A percentile compares a stretch with the other conserved stretches of the same genome.
Evolutionary conservation across 306 rosid species (phyloP).

Genomic region (Oxytropis ochrocephala): DNA sequence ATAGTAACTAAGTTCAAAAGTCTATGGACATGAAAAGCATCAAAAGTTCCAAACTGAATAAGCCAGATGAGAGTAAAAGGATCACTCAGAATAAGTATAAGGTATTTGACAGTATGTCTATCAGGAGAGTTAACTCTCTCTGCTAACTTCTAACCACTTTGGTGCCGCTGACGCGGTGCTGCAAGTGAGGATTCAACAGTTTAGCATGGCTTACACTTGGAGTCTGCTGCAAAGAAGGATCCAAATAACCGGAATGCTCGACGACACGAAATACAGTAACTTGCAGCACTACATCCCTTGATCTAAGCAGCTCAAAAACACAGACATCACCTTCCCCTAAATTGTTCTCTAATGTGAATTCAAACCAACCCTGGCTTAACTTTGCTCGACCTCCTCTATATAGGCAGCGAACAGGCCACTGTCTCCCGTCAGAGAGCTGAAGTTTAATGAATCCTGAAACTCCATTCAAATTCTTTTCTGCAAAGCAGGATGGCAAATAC

Average conservation of each 20-base stretch:
- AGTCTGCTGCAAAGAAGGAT: slow-evolving; percentile 31
- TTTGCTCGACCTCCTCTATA: slow-evolving; percentile 88
- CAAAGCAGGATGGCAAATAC: slow-evolving; percentile 99
- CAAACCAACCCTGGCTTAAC: slow-evolving; percentile 96
- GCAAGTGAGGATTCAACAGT: slow-evolving; percentile 43
- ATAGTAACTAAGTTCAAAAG: slow-evolving; percentile 30
- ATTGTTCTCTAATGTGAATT: slow-evolving; percentile 72
- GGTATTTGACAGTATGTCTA: slow-evolving; percentile 32
- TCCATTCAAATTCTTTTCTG: slow-evolving; percentile 79
- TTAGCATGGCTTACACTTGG: slow-evolving; percentile 28
- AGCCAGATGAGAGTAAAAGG: slow-evolving; percentile 34
- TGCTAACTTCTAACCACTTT: slow-evolving; percentile 46
- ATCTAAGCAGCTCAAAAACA: slow-evolving; percentile 75
- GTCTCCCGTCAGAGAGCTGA: slow-evolving; percentile 61
- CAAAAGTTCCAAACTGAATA: slow-evolving; percentile 45
- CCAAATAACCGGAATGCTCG: slow-evolving; percentile 45
- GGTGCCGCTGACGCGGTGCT: slow-evolving; percentile 33
- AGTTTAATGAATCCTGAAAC: slow-evolving; percentile 95
- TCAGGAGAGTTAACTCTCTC: slow-evolving; percentile 13
- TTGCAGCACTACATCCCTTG: slow-evolving; percentile 66
- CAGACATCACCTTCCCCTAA: slow-evolving; percentile 97
- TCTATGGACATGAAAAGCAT: slow-evolving; percentile 42
- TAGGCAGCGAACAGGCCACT: slow-evolving; percentile 94
- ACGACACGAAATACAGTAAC: slow-evolving; percentile 60
- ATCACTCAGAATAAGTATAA: slow-evolving; percentile 27